These are phyloP conservation scores for Penicillium hesseltinei DNA, from an alignment of 2,329 filamentous ascomycete genomes.

Conservation along the genomic window DNA sequence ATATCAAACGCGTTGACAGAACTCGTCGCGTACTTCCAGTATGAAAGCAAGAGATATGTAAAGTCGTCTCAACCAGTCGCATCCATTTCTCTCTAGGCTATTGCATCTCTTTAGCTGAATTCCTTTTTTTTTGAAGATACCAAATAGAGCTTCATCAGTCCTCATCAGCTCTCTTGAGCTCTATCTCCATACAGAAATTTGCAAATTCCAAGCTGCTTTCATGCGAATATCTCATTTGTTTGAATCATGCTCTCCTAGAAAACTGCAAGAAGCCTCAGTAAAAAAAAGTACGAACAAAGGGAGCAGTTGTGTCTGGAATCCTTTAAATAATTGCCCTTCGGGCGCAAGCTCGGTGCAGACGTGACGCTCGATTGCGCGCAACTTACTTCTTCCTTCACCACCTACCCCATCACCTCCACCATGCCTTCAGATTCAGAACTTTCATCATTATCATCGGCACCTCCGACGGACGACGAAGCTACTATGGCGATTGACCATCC, in stretches of 20 bases:
- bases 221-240: background rate
- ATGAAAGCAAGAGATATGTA: background rate
- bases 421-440: slow-evolving; percentile 57
- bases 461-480: slow-evolving; percentile 59
- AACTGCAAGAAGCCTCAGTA: background rate
- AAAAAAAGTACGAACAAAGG: background rate
- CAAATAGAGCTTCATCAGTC: background rate
- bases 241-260: background rate
- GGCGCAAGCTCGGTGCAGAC: slow-evolving; percentile 17
- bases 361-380: slow-evolving; percentile 23
- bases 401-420: slow-evolving; percentile 27
- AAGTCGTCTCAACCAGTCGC: background rate
- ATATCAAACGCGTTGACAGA: background rate
- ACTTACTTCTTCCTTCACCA: slow-evolving; percentile 32
- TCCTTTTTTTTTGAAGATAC: background rate
- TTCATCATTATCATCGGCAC: slow-evolving; percentile 58
- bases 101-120: background rate
- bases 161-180: background rate
- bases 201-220: background rate
- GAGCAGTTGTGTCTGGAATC: slow-evolving; percentile 9
- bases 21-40: background rate
- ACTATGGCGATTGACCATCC: slow-evolving; percentile 41
- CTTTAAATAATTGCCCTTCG: slow-evolving; percentile 15
- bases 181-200: background rate
- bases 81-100: background rate